phyloP scores from a whole-genome alignment of 2,329 filamentous ascomycete species.

The Ophiostoma angusticollis region DNA sequence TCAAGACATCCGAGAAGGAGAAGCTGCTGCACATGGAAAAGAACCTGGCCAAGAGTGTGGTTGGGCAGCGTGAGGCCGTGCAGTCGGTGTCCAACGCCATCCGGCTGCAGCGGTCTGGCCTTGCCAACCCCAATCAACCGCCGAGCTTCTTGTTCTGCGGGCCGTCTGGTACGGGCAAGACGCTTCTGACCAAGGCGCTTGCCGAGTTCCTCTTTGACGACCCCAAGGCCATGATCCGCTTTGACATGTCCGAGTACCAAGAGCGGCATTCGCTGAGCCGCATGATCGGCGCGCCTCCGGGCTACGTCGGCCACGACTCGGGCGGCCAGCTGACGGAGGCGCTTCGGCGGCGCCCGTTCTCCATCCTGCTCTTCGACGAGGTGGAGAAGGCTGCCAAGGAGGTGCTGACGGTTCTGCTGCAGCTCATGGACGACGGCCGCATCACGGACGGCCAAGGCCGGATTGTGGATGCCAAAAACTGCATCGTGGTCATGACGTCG shows the following conservation, averaged over 20 bases:
- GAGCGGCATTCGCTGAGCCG: constrained; percentile 89
- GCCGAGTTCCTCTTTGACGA: constrained; percentile 98
- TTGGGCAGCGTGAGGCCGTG: constrained; percentile 91
- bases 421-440: constrained; percentile 97
- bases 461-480: constrained; percentile 90
- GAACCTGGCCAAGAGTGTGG: constrained; percentile 67
- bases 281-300: constrained; percentile 95
- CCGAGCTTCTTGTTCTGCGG: constrained; percentile 98
- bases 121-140: constrained; percentile 90
- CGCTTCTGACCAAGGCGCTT: constrained; percentile 86
- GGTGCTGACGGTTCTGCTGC: constrained; percentile 88
- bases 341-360: constrained; percentile 88
- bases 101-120: constrained; percentile 82
- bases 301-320: constrained; percentile 92
- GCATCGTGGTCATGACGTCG: constrained; percentile 98
- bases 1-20: constrained; percentile 93
- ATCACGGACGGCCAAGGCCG: constrained; percentile 97
- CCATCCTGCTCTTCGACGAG: constrained; percentile 93
- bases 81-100: constrained; percentile 91
- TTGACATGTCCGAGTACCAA: constrained; percentile 99
- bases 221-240: constrained; percentile 91
- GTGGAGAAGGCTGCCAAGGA: constrained; percentile 99
- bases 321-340: constrained; percentile 93
- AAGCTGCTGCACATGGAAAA: constrained; percentile 97
- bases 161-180: constrained; percentile 96